A percentile compares a stretch with the other conserved stretches of the same genome.
These are phyloP conservation scores for Lagerstroemia speciosa DNA, from an alignment of 345 rosid species.

Conservation along the genomic window DNA sequence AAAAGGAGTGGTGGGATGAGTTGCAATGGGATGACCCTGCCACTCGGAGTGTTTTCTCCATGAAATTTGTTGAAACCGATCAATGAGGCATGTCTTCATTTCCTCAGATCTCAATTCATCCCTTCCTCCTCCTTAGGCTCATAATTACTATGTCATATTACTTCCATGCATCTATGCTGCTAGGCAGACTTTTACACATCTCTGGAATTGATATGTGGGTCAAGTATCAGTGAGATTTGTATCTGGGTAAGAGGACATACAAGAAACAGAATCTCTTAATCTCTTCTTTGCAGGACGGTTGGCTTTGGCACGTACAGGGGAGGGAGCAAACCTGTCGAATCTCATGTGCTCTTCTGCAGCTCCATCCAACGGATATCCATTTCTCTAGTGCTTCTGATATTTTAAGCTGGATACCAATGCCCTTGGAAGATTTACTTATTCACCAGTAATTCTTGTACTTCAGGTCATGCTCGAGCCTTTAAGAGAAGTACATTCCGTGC, in stretches of 20 bases:
- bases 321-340: neutral
- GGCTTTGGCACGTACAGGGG: neutral
- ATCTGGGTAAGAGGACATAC: neutral
- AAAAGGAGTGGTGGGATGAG: constrained; percentile 14
- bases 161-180: neutral
- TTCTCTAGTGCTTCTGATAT: neutral
- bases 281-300: neutral
- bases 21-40: constrained; percentile 20
- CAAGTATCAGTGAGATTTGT: neutral
- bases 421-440: no score
- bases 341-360: neutral
- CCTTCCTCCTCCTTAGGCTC: no score
- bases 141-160: neutral
- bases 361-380: neutral
- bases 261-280: neutral
- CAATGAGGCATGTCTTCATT: neutral
- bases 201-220: neutral
- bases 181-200: neutral
- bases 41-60: constrained; percentile 1
- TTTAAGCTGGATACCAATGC: no score
- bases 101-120: neutral
- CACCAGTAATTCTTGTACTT: no score
- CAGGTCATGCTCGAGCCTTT: no score
- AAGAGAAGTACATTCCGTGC: no score
- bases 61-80: constrained; percentile 5